Conservation (phyloP, 768 basidiomycete species). For the Tubosaeta sp. region DNA sequence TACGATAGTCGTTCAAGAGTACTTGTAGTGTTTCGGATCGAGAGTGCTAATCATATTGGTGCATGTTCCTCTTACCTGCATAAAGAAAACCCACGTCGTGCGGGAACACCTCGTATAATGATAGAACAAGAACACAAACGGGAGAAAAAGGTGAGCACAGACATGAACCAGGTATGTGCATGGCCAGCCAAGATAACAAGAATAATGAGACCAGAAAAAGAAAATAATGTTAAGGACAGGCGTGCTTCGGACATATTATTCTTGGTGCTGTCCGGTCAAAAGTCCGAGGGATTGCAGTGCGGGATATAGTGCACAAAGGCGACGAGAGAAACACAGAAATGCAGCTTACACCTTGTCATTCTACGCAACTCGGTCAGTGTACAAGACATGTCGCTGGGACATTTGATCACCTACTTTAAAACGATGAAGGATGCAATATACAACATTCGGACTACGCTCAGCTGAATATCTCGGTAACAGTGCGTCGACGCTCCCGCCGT, state of each 20-base stretch:
- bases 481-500: conserved; percentile 43
- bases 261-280: conserved; percentile 14
- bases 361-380: background rate
- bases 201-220: conserved; percentile 15
- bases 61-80: conserved; percentile 28
- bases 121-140: conserved; percentile 16
- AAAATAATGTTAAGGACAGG: conserved; percentile 31
- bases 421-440: conserved; percentile 9
- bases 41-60: conserved; percentile 16
- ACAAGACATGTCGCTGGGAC: background rate
- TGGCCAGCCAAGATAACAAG: conserved; percentile 27
- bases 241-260: conserved; percentile 13
- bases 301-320: conserved; percentile 25
- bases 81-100: conserved; percentile 20
- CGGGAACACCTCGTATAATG: conserved; percentile 8
- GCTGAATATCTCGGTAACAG: conserved; percentile 47
- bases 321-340: conserved; percentile 4
- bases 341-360: conserved; percentile 20
- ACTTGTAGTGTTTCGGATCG: conserved; percentile 24
- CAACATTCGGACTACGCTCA: conserved; percentile 11
- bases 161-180: conserved; percentile 20
- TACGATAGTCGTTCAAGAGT: conserved; percentile 26
- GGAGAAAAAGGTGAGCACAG: background rate
- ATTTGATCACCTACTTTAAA: conserved; percentile 18
- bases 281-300: conserved; percentile 11